phyloP scores from a whole-genome alignment of 1,284 basidiomycete species.

The Malassezia cuniculi region DNA sequence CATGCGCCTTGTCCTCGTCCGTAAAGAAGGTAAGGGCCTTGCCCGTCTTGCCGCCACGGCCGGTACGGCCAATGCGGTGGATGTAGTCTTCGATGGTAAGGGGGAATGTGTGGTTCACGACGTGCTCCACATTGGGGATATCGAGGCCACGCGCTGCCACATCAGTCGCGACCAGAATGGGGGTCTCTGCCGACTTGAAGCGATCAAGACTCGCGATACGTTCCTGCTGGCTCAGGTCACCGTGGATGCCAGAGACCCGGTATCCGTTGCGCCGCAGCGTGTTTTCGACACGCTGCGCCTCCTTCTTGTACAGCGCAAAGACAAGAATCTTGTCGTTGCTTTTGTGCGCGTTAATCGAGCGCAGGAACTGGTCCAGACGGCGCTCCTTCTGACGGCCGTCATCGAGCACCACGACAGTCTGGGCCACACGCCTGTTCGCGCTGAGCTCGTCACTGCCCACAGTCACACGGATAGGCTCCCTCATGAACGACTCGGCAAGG shows the following conservation, averaged over 20 bases:
- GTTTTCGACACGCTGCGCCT: constrained; percentile 75
- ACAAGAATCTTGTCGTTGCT: constrained; percentile 64
- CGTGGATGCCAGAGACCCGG: constrained; percentile 75
- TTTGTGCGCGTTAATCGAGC: constrained; percentile 42
- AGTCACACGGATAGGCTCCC: constrained; percentile 73
- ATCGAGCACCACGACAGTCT: constrained; percentile 75
- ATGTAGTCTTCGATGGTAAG: constrained; percentile 64
- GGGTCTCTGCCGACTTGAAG: constrained; percentile 74
- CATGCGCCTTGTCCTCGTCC: constrained; percentile 55
- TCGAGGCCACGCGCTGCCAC: constrained; percentile 92
- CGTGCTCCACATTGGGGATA: constrained; percentile 81
- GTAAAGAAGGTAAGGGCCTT: constrained; percentile 90
- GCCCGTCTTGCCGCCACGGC: constrained; percentile 77
- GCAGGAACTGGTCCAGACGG: constrained; percentile 38
- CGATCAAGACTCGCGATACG: constrained; percentile 74
- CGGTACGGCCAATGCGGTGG: constrained; percentile 90
- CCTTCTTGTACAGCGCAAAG: constrained; percentile 83
- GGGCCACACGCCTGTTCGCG: constrained; percentile 76
- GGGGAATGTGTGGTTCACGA: constrained; percentile 74
- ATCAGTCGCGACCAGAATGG: constrained; percentile 87
- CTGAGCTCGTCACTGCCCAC: constrained; percentile 90
- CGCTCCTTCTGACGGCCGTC: constrained; percentile 76
- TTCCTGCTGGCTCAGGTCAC: constrained; percentile 76
- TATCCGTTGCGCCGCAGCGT: constrained; percentile 68
- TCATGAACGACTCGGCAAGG: constrained; percentile 80